Evolutionary conservation across 495 filamentous ascomycete species (phyloP).

Genomic region (Recurvomyces mirabilis): DNA sequence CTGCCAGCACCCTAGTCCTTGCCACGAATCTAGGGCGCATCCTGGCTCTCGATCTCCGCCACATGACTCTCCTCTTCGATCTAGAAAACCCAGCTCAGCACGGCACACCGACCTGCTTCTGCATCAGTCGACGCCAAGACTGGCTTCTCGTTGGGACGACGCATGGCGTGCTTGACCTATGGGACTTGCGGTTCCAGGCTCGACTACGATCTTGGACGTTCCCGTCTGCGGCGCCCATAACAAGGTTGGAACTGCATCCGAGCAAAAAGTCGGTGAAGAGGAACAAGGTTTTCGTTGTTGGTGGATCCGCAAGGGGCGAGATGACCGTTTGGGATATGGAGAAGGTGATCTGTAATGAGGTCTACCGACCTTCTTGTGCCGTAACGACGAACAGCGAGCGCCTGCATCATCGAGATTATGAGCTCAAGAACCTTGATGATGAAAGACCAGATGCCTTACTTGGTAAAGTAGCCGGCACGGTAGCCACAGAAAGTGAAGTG

Average conservation of each 20-base stretch:
- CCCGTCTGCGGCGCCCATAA: slow-evolving; percentile 68
- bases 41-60: slow-evolving; percentile 74
- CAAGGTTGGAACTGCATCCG: slow-evolving; percentile 67
- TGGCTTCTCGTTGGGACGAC: slow-evolving; percentile 90
- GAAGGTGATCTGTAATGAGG: slow-evolving; percentile 75
- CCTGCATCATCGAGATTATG: slow-evolving; percentile 49
- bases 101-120: slow-evolving; percentile 87
- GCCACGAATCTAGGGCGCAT: slow-evolving; percentile 79
- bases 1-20: slow-evolving; percentile 66
- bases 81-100: slow-evolving; percentile 88
- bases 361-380: slow-evolving; percentile 57
- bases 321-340: slow-evolving; percentile 95
- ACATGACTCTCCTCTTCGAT: slow-evolving; percentile 69
- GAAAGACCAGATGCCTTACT: slow-evolving; percentile 83
- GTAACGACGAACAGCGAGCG: slow-evolving; percentile 2
- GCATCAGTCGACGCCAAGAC: slow-evolving; percentile 66
- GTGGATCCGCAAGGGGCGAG: slow-evolving; percentile 82
- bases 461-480: slow-evolving; percentile 65
- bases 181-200: slow-evolving; percentile 89
- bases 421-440: slow-evolving; percentile 82
- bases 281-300: slow-evolving; percentile 74
- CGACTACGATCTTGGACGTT: slow-evolving; percentile 84
- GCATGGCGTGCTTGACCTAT: slow-evolving; percentile 84
- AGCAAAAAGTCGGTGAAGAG: slow-evolving; percentile 36
- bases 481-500: slow-evolving; percentile 38